Conservation (phyloP, 371 early-diverging fungal genomes). For the Lichtheimia ramosa region DNA sequence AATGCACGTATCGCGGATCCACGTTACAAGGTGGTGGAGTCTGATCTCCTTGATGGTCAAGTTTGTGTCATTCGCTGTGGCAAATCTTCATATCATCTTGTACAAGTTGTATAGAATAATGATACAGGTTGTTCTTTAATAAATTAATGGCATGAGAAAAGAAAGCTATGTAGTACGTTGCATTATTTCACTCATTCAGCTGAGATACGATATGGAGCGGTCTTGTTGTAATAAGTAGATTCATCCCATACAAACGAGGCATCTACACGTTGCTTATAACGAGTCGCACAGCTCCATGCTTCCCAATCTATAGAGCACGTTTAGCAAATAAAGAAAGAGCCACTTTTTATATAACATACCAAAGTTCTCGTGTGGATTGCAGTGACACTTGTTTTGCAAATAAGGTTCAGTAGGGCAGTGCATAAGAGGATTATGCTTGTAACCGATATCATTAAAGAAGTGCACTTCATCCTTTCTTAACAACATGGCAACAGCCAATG, state of each 20-base stretch:
- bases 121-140: not conserved
- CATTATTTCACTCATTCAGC: not conserved
- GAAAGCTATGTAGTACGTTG: not conserved
- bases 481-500: constrained; percentile 84
- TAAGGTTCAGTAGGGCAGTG: constrained; percentile 69
- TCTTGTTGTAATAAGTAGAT: constrained; percentile 22
- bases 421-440: constrained; percentile 66
- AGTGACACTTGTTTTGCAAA: constrained; percentile 53
- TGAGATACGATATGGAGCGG: constrained; percentile 23
- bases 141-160: not conserved
- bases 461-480: constrained; percentile 78
- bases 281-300: constrained; percentile 40
- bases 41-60: constrained; percentile 57
- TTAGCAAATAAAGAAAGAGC: not conserved
- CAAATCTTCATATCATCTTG: constrained; percentile 61
- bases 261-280: constrained; percentile 22
- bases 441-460: constrained; percentile 92
- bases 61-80: constrained; percentile 61
- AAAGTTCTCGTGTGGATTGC: constrained; percentile 46
- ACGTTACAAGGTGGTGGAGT: constrained; percentile 32
- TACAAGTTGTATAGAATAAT: constrained; percentile 26
- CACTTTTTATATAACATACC: constrained; percentile 33
- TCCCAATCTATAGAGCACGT: constrained; percentile 26
- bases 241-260: constrained; percentile 32
- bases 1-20: constrained; percentile 53